These are phyloP conservation scores for Fraxinus pennsylvanica DNA, from an alignment of 257 asterid genomes.

Conservation along the genomic window DNA sequence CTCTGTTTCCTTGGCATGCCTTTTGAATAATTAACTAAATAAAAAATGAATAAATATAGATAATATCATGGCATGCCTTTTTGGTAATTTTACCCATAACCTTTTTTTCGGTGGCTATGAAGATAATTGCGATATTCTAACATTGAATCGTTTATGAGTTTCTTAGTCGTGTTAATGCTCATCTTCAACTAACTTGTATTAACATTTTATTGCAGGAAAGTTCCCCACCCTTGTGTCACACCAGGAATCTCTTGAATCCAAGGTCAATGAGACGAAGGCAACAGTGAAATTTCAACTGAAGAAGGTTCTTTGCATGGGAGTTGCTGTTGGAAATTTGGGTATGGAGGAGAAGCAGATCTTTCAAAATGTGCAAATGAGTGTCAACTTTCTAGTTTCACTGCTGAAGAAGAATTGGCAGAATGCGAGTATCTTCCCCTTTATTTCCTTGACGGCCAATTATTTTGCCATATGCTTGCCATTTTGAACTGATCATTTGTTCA, in stretches of 20 bases:
- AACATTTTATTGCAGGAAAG: slow-evolving; percentile 38
- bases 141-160: background rate
- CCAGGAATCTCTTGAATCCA: slow-evolving; percentile 56
- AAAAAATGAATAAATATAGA: background rate
- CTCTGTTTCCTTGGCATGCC: background rate
- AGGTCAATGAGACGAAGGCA: slow-evolving; percentile 58
- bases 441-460: background rate
- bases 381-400: slow-evolving; percentile 54
- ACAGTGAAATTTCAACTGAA: slow-evolving; percentile 54
- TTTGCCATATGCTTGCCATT: background rate
- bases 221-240: slow-evolving; percentile 57
- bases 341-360: slow-evolving; percentile 63
- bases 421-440: slow-evolving; percentile 26
- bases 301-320: slow-evolving; percentile 62
- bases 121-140: background rate
- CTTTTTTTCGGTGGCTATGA: background rate
- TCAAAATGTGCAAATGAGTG: slow-evolving; percentile 56
- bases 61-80: background rate
- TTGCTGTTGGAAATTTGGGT: slow-evolving; percentile 52
- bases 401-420: slow-evolving; percentile 61
- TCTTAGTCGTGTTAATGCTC: background rate
- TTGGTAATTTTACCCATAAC: background rate
- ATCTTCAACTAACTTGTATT: background rate
- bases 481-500: background rate
- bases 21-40: background rate